Base-by-base conservation (phyloP, 208 protist genomes). In the Leishmania turanica region DNA sequence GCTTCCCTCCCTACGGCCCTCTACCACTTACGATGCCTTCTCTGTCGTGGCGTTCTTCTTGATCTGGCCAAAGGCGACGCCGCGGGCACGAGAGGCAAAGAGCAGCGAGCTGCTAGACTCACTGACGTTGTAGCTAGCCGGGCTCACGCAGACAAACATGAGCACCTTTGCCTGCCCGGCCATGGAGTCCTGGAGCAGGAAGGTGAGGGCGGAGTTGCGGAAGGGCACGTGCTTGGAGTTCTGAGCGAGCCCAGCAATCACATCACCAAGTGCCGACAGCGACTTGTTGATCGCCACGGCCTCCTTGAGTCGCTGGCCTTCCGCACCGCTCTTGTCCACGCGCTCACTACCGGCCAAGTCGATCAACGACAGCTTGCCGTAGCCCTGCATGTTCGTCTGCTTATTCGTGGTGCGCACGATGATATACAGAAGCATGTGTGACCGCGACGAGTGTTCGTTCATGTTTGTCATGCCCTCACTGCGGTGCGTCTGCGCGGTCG, bases 111-210 rank as follows among this genome's bases (percentile, higher is more conserved):
- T 97, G 64, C 83, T 75, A 6, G 94, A 95, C 86, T 99, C 97
- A 79, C 89, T 96, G 56, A 84, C 81, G 86, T 99, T 99, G 92
- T 98, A 98, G 84, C 94, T 96, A 8, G 97, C 95, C 21, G 98
- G 98, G 56, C 93, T 98, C 51, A 98, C 95, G 80, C 97, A 99
- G 40, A 96, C 96, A 81, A 99, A 99, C 96, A 99, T 98, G 56
- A 99, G 91, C 72, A 98, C 97, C 85, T 99, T 99, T 6, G 97
- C 95, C 82, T 98, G 96, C 2, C 97, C 97, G n/a, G 93, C 92
- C 89, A 97, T 97, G 19, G 95, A 98, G 82, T 97, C 93, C 79
- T 97, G 92, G 34, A 99, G 88, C 42, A 99, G 89, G 71, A 95
- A 98, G 7, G 97, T 99, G 42, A 99, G 87, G 4, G 89, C 87